These are phyloP conservation scores for Pestalotiopsis sp. DNA, from an alignment of 2,329 filamentous ascomycete species.

Conservation along the genomic window DNA sequence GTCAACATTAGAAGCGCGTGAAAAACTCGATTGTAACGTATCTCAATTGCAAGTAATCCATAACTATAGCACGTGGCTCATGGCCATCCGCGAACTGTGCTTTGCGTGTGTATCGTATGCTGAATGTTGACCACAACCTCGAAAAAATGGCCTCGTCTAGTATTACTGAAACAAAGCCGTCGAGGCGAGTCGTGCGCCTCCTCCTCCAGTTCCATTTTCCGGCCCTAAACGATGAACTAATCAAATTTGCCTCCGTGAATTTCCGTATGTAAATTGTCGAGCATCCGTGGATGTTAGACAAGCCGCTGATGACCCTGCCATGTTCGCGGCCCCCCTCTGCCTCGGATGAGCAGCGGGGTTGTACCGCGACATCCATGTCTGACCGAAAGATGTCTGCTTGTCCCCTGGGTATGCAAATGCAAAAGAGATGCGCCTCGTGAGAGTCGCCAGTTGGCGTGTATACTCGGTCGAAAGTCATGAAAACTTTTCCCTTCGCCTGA, in stretches of 20 bases:
- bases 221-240: background rate
- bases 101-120: slow-evolving; percentile 1
- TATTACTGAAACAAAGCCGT: background rate
- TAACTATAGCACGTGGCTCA: background rate
- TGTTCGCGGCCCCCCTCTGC: background rate
- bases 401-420: slow-evolving; percentile 8
- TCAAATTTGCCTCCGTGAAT: background rate
- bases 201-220: background rate
- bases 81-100: background rate
- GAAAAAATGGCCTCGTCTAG: background rate
- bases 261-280: background rate
- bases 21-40: background rate
- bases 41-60: background rate
- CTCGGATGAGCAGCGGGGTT: background rate
- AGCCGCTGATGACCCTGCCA: background rate
- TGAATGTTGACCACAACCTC: background rate
- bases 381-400: slow-evolving; percentile 3
- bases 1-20: background rate
- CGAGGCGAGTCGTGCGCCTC: background rate
- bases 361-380: background rate
- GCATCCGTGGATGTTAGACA: background rate
- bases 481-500: background rate
- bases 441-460: slow-evolving; percentile 3
- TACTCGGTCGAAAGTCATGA: slow-evolving; percentile 7
- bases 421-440: slow-evolving; percentile 10